Evolutionary conservation across 352 stramenopile species (phyloP).

Genomic region (Globisporangium polare): DNA sequence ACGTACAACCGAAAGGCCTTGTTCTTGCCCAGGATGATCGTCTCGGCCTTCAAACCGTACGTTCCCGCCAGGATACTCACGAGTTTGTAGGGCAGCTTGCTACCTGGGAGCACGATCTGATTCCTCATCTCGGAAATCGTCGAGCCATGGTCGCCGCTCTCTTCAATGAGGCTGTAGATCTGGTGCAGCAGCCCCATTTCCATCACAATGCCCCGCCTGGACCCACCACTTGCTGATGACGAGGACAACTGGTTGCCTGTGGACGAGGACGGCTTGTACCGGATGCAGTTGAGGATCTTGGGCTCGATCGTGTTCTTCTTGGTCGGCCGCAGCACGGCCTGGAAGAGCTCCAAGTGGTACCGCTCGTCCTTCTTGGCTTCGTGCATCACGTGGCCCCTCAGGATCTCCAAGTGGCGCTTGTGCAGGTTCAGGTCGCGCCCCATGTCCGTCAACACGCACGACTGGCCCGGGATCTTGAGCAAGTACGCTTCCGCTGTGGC

Average conservation of each 20-base stretch:
- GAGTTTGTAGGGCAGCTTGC: slow-evolving; percentile 77
- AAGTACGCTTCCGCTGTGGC: slow-evolving; percentile 57
- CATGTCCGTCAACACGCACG: slow-evolving; percentile 67
- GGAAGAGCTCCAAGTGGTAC: slow-evolving; percentile 67
- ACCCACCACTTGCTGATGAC: not conserved
- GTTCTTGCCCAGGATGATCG: slow-evolving; percentile 79
- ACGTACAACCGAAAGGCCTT: slow-evolving; percentile 74
- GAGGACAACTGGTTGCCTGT: not conserved
- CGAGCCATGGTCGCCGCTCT: slow-evolving; percentile 49
- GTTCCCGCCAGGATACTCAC: slow-evolving; percentile 59
- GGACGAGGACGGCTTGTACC: slow-evolving; percentile 38
- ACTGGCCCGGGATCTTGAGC: slow-evolving; percentile 47
- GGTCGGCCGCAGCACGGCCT: slow-evolving; percentile 62
- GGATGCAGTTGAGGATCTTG: slow-evolving; percentile 80
- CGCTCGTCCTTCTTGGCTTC: slow-evolving; percentile 59
- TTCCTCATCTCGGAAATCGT: slow-evolving; percentile 79
- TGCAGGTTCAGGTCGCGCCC: slow-evolving; percentile 61
- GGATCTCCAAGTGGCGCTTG: slow-evolving; percentile 64
- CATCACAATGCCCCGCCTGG: slow-evolving; percentile 42
- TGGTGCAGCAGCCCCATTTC: slow-evolving; percentile 64
- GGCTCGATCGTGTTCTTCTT: slow-evolving; percentile 48
- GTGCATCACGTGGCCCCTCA: slow-evolving; percentile 63
- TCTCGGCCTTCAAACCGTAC: slow-evolving; percentile 70
- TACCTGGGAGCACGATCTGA: slow-evolving; percentile 62
- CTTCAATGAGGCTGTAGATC: slow-evolving; percentile 72